Evolutionary conservation across 306 rosid species (phyloP).

Genomic region (Vigna mungo): DNA sequence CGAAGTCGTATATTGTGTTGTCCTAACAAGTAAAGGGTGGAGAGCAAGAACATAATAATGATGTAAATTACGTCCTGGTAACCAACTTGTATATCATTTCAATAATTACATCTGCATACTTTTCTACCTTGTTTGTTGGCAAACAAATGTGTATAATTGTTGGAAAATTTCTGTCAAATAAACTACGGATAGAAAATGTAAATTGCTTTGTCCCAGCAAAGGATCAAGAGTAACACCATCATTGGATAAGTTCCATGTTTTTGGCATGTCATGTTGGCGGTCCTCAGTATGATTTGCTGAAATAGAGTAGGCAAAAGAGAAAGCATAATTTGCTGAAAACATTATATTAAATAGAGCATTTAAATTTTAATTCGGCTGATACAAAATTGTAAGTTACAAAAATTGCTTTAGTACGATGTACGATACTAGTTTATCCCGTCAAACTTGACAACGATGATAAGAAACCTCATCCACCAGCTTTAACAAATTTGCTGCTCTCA

Average conservation of each 20-base stretch:
- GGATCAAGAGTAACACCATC: no score
- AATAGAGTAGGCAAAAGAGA: neutral
- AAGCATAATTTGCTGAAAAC: neutral
- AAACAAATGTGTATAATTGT: no score
- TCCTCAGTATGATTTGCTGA: no score
- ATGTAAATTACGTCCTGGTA: neutral
- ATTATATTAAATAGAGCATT: constrained; percentile 15
- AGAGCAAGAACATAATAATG: constrained; percentile 1
- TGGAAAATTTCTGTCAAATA: neutral
- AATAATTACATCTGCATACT: neutral
- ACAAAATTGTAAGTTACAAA: constrained; percentile 23
- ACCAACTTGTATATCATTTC: neutral
- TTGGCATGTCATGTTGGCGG: no score
- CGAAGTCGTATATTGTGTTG: constrained; percentile 49
- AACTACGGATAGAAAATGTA: neutral
- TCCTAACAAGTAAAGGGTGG: neutral
- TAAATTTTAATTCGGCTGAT: constrained; percentile 18
- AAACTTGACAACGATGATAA: constrained; percentile 3
- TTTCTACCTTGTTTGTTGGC: neutral
- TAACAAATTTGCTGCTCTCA: constrained; percentile 22
- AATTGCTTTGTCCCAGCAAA: no score
- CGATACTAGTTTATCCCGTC: constrained; percentile 1
- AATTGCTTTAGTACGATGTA: neutral
- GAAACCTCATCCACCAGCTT: constrained; percentile 29
- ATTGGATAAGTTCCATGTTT: no score